These are phyloP conservation scores for Aspergillus ostianus DNA, from an alignment of 495 filamentous ascomycete genomes.

Conservation along the genomic window DNA sequence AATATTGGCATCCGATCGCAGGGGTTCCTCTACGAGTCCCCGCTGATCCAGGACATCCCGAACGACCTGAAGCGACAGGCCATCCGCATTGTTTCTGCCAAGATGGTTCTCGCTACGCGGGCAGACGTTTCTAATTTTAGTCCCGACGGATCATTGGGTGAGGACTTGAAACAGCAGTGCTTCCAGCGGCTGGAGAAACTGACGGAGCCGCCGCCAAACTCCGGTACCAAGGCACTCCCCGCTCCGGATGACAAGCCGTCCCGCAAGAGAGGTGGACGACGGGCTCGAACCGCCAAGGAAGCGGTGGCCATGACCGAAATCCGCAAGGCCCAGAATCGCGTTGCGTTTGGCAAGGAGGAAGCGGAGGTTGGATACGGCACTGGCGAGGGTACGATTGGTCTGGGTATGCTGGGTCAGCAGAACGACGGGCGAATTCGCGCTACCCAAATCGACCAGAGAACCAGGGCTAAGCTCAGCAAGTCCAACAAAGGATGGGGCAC, in stretches of 20 bases:
- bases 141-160: conserved; percentile 78
- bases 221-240: conserved; percentile 82
- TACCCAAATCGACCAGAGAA: conserved; percentile 88
- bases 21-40: conserved; percentile 90
- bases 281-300: conserved; percentile 94
- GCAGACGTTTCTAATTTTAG: conserved; percentile 83
- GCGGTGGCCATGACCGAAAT: conserved; percentile 96
- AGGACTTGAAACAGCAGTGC: conserved; percentile 79
- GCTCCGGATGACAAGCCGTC: conserved; percentile 95
- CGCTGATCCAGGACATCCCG: conserved; percentile 78
- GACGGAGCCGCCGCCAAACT: conserved; percentile 89
- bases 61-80: conserved; percentile 88
- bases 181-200: conserved; percentile 89
- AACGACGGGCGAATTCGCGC: conserved; percentile 85
- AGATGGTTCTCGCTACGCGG: conserved; percentile 86
- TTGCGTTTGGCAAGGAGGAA: conserved; percentile 96
- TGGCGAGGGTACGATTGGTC: conserved; percentile 79
- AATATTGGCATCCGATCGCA: conserved; percentile 91
- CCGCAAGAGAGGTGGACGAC: conserved; percentile 86
- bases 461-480: conserved; percentile 85
- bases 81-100: conserved; percentile 91
- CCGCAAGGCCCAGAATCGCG: conserved; percentile 91
- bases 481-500: conserved; percentile 96
- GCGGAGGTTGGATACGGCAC: conserved; percentile 89
- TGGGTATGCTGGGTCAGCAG: conserved; percentile 92